Evolutionary conservation across 495 filamentous ascomycete genomes (phyloP), one percentile per base, ranked within the genome.

Genomic region (Podospora fimiseda): DNA sequence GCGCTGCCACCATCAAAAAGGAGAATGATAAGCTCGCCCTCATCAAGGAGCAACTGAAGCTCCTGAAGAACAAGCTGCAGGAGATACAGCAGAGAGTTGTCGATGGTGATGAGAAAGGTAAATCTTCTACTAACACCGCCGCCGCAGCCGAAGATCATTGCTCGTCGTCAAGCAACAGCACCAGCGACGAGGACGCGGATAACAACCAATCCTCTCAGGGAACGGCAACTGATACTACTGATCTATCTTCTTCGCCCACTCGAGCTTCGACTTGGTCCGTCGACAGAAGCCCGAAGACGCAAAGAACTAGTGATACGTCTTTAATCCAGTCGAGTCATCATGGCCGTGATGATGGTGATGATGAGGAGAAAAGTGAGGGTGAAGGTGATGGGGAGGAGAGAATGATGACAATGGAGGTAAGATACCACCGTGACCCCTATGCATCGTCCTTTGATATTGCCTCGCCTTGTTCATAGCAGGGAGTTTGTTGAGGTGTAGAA

Each of bases 351-450:
- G n/a, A 16, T 18, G 48, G 16, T 6, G 21, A 20, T 36, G 39
- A 44, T 16, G 30, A 18, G 20, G 27, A 38, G 20, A 44, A 43
- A 1, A n/a, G 9, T 1, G 27, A 45, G 7, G 36, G 22, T 23
- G 7, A 38, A 14, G 48, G 46, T 9, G 54, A 43, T 6, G 49
- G 33, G 6, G 11, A 48, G 9, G 52, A 54, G 18, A 33, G 24
- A 4, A 52, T 52, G 21, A 37, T n/a, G n/a, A n/a, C n/a, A n/a
- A n/a, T 42, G 36, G 54, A 57, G 54, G 49, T 52, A 43, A 48
- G 48, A 30, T 19, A 21, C 23, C 18, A 21, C 13, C 14, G 20
- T 44, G 48, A 56, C 33, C 48, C 55, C 37, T 43, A 48, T 33
- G 39, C 49, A 43, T 14, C 13, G 38, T 13, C 13, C 43, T 24